phyloP scores from a whole-genome alignment of 2,329 filamentous ascomycete species.

The Pseudocercospora cruenta region DNA sequence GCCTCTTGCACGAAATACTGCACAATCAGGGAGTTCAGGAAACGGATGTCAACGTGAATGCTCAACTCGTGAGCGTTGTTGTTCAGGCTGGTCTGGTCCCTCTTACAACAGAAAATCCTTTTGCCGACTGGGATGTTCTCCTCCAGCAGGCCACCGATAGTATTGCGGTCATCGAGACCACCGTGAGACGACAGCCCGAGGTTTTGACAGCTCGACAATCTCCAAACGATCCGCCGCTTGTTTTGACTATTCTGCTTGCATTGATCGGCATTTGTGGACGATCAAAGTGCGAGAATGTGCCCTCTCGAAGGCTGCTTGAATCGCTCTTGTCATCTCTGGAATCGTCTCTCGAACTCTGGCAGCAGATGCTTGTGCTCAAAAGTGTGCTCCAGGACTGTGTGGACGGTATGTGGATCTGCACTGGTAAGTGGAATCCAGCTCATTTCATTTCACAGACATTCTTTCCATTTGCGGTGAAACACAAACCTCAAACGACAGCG shows the following conservation, averaged over 20 bases:
- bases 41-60: constrained; percentile 74
- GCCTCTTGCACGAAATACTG: constrained; percentile 69
- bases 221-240: constrained; percentile 51
- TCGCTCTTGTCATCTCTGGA: constrained; percentile 43
- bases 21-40: constrained; percentile 54
- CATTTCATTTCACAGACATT: constrained; percentile 46
- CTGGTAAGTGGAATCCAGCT: constrained; percentile 31
- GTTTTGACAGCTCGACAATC: constrained; percentile 56
- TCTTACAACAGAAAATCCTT: constrained; percentile 69
- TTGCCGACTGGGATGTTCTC: constrained; percentile 61
- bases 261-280: constrained; percentile 53
- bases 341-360: constrained; percentile 42
- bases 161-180: constrained; percentile 74
- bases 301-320: constrained; percentile 44
- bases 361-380: constrained; percentile 39
- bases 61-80: constrained; percentile 83
- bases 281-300: constrained; percentile 46
- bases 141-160: constrained; percentile 69
- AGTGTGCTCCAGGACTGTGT: constrained; percentile 47
- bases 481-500: constrained; percentile 19
- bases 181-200: constrained; percentile 73
- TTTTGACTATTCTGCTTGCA: constrained; percentile 58
- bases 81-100: constrained; percentile 76
- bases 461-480: constrained; percentile 46
- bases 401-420: constrained; percentile 40